Base-by-base conservation (phyloP, 257 asterid species). In the Jaltomata sinuosa region DNA sequence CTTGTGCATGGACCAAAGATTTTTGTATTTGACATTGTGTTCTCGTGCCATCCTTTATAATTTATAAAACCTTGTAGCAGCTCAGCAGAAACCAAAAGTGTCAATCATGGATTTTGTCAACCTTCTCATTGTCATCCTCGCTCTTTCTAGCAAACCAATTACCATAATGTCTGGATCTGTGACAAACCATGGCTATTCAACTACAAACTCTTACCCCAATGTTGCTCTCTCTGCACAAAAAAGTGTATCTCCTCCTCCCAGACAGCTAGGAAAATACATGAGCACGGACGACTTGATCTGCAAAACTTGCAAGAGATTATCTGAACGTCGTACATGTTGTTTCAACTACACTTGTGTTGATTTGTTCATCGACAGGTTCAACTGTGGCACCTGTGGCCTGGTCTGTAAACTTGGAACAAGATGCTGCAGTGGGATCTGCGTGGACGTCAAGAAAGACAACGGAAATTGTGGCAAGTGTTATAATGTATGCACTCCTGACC, bases 381-480 rank as follows among this genome's bases (percentile, higher is more conserved):
- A 76, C 29, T 83, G 54, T 83, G 85, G 80, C 14, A 21, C 25
- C 11, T 68, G 81, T 69, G 81, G 68, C 71, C 52, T 53, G 29
- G 5, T 69, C 15, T 83, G 72, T 53, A 53, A 22, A 27, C 12
- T 52, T n/a, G 21, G 82, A 74, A 45, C 81, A 50, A 45, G 82
- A 81, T 81, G 84, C 31, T 81, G 84, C 3, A 18, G 72, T 14
- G 84, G 84, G 11, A 29, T 31, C 54, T 81, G 84, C 21, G 84
- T 59, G 40, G 59, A 81, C 84, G 42, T 57, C 12, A 40, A 25
- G 47, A 22, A 47, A 61, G 74, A 81, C 84, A 81, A 21, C 19
- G 53, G 47, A 47, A 45, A 81, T 59, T 81, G 84, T 81, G 84
- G 84, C 25, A 81, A 61, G 77, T 81, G 84, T 21, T 8, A 47